Base-by-base conservation (phyloP, 2,329 filamentous ascomycete genomes). In the Cytospora leucostoma region DNA sequence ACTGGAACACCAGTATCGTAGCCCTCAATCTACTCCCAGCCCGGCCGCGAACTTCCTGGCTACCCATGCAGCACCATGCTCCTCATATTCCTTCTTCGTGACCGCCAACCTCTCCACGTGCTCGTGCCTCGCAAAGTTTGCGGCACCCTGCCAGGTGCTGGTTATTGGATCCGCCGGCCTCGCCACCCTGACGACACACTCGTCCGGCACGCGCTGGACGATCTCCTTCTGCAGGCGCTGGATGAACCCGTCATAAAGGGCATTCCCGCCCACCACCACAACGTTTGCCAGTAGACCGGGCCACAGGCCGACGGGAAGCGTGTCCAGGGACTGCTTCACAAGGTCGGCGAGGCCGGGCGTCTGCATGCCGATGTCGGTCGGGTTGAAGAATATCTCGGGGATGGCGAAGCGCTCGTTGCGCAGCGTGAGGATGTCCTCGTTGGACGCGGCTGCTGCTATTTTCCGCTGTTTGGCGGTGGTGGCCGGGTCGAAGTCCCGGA, bases 361-460 rank as follows among this genome's bases (percentile, higher is more conserved):
- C 54, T 87, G 85, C 75, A 97, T 86, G 0, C 93, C 93, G 51
- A 96, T 88, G 75, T 98, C 94, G 4, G 84, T 83, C 0, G 95
- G 95, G 61, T 84, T 89, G 77, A 99, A 98, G 3, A 99, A 78
- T 7, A 98, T 81, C 74, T 99, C 95, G 0, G 95, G 94, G 0
- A 97, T 89, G 2, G 87, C 81, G 73, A 99, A 99, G 53, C 94
- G 86, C 77, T 99, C 95, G 74, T 97, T 98, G 5, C 92, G 89
- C 11, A 99, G 81, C 0, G 93, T 92, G 67, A 99, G 78, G 15
- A 93, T 82, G 73, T 98, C 93, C 73, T 98, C 94, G 32, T 82
- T 80, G 12, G 79, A 71, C 59, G 78, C 73, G 71, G 78, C 76
- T 1, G 77, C 76, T 1, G 79, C 74, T 17, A 80, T 70, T 68